These are phyloP conservation scores for Actinidia arguta DNA, from an alignment of 179 eudicot species.

Conservation along the genomic window DNA sequence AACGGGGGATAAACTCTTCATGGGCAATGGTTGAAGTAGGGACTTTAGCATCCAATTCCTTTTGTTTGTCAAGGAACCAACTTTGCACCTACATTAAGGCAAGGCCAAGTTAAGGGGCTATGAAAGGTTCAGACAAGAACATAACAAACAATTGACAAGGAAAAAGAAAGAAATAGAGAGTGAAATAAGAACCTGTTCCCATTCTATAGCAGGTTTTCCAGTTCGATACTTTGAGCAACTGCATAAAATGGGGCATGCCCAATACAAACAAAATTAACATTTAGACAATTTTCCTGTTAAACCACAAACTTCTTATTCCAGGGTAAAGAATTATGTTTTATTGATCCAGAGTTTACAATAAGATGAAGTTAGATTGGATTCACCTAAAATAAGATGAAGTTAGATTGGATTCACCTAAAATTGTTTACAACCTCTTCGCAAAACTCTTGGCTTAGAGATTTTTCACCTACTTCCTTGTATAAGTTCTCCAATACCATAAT, in stretches of 20 bases:
- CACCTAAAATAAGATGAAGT: slow-evolving; percentile 86
- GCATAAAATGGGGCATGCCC: slow-evolving; percentile 28
- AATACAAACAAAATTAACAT: slow-evolving; percentile 21
- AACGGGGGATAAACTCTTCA: slow-evolving; percentile 26
- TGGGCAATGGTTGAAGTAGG: not conserved
- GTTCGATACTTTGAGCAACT: slow-evolving; percentile 63
- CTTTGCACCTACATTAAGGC: slow-evolving; percentile 57
- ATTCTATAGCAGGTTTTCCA: slow-evolving; percentile 52
- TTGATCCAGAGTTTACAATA: not conserved
- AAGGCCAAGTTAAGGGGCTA: slow-evolving; percentile 5
- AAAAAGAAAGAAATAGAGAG: slow-evolving; percentile 1
- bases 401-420: slow-evolving; percentile 64
- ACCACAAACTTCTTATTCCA: not conserved
- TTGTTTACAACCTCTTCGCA: slow-evolving; percentile 73
- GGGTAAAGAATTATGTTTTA: not conserved
- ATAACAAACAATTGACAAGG: slow-evolving; percentile 3
- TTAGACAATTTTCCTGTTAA: not conserved
- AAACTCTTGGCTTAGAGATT: slow-evolving; percentile 52
- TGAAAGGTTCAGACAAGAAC: not conserved
- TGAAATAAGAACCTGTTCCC: slow-evolving; percentile 64
- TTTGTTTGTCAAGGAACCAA: slow-evolving; percentile 73
- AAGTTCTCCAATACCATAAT: slow-evolving; percentile 66
- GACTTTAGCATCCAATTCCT: slow-evolving; percentile 20
- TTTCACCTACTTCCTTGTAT: slow-evolving; percentile 60
- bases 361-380: not conserved